A percentile compares a stretch with the other conserved stretches of the same genome.
Conservation (phyloP, 345 rosid species). For the Arabis hirsuta region DNA sequence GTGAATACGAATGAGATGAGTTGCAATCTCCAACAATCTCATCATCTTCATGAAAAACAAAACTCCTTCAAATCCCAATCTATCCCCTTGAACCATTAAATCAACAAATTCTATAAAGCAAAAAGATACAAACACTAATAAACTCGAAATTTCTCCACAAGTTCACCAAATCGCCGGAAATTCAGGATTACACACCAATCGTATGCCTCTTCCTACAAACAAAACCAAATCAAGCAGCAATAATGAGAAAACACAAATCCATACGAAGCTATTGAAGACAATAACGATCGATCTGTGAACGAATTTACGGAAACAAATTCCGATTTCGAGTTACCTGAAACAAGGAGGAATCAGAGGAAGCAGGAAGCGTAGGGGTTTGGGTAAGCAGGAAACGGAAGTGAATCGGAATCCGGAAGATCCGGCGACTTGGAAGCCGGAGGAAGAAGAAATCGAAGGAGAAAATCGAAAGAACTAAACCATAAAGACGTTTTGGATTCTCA, state of each 20-base stretch:
- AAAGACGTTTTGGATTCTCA: conserved; percentile 28
- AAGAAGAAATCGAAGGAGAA: conserved; percentile 26
- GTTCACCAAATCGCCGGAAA: conserved; percentile 53
- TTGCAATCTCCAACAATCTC: conserved; percentile 45
- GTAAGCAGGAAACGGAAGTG: neutral
- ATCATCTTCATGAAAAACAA: neutral
- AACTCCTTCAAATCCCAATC: conserved; percentile 26
- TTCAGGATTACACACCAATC: conserved; percentile 49
- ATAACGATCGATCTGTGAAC: conserved; percentile 17
- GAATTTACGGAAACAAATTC: too few relatives aligned
- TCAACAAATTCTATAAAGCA: neutral
- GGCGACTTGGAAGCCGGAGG: conserved; percentile 46
- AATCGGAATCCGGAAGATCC: conserved; percentile 42
- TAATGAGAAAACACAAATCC: conserved; percentile 15
- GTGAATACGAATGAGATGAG: conserved; percentile 40
- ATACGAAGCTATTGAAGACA: neutral
- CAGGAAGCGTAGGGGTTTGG: neutral
- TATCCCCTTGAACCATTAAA: conserved; percentile 24
- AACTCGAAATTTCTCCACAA: conserved; percentile 31
- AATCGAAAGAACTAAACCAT: conserved; percentile 37
- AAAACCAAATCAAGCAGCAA: conserved; percentile 16
- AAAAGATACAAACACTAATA: conserved; percentile 24
- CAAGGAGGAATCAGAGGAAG: conserved; percentile 28
- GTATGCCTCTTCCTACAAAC: conserved; percentile 47
- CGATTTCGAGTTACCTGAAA: conserved; percentile 31